Evolutionary conservation across 495 filamentous ascomycete species (phyloP), one percentile per base, ranked within the genome.

Genomic region (Podospora appendiculata): DNA sequence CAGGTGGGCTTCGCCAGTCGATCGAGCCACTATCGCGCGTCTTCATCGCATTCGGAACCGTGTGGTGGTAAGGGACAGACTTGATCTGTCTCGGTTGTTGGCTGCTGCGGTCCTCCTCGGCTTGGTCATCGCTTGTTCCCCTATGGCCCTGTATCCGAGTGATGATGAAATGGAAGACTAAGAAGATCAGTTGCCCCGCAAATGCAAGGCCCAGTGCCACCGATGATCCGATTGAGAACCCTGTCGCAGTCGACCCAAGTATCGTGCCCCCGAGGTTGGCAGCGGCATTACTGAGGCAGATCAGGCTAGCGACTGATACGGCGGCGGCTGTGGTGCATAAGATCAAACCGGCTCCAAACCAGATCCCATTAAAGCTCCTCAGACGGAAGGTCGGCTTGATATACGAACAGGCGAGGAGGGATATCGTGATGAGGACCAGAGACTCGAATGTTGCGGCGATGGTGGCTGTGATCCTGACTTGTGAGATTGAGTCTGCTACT

Each of bases 1-100:
- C 65, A 0, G 72, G 73, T 3, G 65, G 65, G 1, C 52, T 70
- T 16, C 56, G 50, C 13, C 54, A 64, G 0, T 70, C 69, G 25
- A 59, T 52, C 8, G 65, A 64, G 12, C 41, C n/a, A 14, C 50
- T 58, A 12, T 48, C 46, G 3, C 63, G 61, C 36, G 55, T 39
- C 41, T 68, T 66, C 19, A 39, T 52, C 7, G 60, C 51, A 12
- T 58, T 51, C 3, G 67, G 59, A 36, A 52, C 62, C 9, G 74
- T 77, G 43, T 70, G 66, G 35, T 62, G 65, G 52, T 77, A 77
- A n/a, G 68, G 65, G 17, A 76, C 68, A 19, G 74, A 64, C 53
- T 76, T 77, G 44, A 77, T 58, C 14, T 57, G 62, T 7, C 58
- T 54, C 11, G 58, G 64, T n/a, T 58, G 54, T 11, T 57, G 54